phyloP scores from a whole-genome alignment of 768 basidiomycete species.

The Psilocybe cyanescens region DNA sequence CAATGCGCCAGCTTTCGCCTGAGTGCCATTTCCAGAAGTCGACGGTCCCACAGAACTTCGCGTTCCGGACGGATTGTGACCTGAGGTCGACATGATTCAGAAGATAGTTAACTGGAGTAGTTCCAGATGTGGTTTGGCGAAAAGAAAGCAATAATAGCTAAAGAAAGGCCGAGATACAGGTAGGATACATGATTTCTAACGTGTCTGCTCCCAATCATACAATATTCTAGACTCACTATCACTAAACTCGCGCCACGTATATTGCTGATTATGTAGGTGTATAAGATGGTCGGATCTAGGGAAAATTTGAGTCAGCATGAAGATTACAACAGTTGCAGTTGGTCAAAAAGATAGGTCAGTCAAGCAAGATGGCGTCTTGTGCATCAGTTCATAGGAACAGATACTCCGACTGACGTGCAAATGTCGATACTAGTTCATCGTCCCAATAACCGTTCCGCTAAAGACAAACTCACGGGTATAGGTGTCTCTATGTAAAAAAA shows the following conservation, averaged over 20 bases:
- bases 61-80: conserved; percentile 29
- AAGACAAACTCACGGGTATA: conserved; percentile 5
- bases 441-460: conserved; percentile 7
- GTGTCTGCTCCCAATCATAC: conserved; percentile 13
- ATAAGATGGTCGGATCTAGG: not conserved
- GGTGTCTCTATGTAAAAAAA: not conserved
- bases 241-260: conserved; percentile 1
- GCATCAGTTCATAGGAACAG: conserved; percentile 28
- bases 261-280: not conserved
- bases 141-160: conserved; percentile 16
- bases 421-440: conserved; percentile 51
- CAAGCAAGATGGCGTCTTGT: conserved; percentile 46
- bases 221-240: conserved; percentile 21
- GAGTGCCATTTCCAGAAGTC: conserved; percentile 39
- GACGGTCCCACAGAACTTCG: conserved; percentile 34
- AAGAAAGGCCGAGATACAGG: conserved; percentile 14
- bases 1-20: conserved; percentile 47
- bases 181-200: conserved; percentile 20
- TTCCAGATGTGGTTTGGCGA: conserved; percentile 4
- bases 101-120: not conserved
- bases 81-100: conserved; percentile 32
- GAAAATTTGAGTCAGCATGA: not conserved
- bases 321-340: not conserved
- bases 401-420: conserved; percentile 69
- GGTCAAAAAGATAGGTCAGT: conserved; percentile 37